phyloP scores from a whole-genome alignment of 805 yeast species.

The Metschnikowia drakensbergensis region DNA sequence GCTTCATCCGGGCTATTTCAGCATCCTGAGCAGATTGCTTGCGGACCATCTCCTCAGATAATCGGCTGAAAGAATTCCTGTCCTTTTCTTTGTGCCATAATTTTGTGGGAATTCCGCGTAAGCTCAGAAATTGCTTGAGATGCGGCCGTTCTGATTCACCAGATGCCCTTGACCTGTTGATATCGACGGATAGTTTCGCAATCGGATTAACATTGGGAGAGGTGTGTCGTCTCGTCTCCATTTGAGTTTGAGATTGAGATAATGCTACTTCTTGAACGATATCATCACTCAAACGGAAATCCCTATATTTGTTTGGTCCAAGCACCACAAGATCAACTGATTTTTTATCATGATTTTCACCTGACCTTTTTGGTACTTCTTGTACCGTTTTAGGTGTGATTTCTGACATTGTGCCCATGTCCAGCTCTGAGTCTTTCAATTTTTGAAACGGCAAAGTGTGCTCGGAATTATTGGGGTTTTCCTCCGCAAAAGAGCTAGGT shows the following conservation, averaged over 20 bases:
- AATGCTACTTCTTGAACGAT: neutral
- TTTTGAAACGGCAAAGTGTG: slow-evolving; percentile 8
- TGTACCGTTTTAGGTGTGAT: neutral
- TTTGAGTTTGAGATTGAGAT: neutral
- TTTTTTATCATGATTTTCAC: neutral
- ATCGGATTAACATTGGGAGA: slow-evolving; percentile 5
- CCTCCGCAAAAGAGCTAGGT: slow-evolving; percentile 20
- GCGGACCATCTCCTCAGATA: slow-evolving; percentile 1
- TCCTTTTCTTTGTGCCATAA: slow-evolving; percentile 5
- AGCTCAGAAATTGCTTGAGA: slow-evolving; percentile 8
- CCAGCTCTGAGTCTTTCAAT: slow-evolving; percentile 13
- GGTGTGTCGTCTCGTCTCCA: slow-evolving; percentile 7
- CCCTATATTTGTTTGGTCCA: neutral
- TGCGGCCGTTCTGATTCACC: slow-evolving; percentile 9
- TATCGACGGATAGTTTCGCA: slow-evolving; percentile 4
- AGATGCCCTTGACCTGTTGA: neutral
- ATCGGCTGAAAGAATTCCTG: neutral
- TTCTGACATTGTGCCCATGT: slow-evolving; percentile 12
- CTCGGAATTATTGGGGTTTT: slow-evolving; percentile 8
- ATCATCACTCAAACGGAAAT: neutral
- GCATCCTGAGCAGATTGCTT: slow-evolving; percentile 20
- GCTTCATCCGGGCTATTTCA: slow-evolving; percentile 51
- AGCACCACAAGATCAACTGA: neutral
- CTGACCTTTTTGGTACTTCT: neutral
- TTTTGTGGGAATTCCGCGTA: slow-evolving; percentile 11